Conservation (phyloP, 1,284 basidiomycete genomes). For the Leccinum subrobustum region DNA sequence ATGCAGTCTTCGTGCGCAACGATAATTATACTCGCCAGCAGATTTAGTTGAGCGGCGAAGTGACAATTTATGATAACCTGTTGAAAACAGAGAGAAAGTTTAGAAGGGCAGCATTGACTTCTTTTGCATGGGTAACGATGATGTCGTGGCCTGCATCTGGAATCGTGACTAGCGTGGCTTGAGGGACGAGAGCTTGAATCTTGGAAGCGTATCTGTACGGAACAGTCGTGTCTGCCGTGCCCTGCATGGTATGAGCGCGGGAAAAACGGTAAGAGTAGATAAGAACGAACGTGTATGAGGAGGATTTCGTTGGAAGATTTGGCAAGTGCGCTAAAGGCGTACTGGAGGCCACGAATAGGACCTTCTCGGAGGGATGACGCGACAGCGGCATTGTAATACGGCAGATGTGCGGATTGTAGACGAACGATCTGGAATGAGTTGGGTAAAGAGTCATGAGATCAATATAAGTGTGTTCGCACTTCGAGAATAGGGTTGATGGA, state of each 20-base stretch:
- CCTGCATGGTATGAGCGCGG: conserved; percentile 39
- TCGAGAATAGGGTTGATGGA: conserved; percentile 39
- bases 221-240: conserved; percentile 64
- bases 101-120: conserved; percentile 41
- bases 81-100: conserved; percentile 36
- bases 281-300: conserved; percentile 57
- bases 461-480: conserved; percentile 20
- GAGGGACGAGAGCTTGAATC: conserved; percentile 54
- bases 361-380: conserved; percentile 74
- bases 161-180: conserved; percentile 54
- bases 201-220: conserved; percentile 56
- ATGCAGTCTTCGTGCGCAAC: not conserved
- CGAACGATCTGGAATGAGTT: conserved; percentile 50
- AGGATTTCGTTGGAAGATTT: conserved; percentile 51
- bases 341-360: conserved; percentile 57
- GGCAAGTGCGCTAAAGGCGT: conserved; percentile 50
- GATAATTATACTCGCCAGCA: conserved; percentile 2
- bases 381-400: conserved; percentile 68
- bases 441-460: not conserved
- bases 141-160: conserved; percentile 64
- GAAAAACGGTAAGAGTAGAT: not conserved
- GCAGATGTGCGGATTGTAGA: conserved; percentile 69
- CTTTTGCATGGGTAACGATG: conserved; percentile 52
- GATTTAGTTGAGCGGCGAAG: not conserved
- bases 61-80: not conserved